Evolutionary conservation across 306 rosid species (phyloP).

Genomic region (Cucurbita moschata): DNA sequence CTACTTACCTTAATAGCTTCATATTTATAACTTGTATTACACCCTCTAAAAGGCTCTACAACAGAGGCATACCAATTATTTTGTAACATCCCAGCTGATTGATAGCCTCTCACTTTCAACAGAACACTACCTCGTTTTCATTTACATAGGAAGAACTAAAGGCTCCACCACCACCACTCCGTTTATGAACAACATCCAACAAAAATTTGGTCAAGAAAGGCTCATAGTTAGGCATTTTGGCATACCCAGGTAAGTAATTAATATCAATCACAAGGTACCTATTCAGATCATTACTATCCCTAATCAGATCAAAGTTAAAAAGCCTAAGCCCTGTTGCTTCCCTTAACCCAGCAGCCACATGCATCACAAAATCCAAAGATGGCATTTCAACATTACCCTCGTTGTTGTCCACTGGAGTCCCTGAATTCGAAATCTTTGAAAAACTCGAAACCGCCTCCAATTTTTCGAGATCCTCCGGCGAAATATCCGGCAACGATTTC

Average conservation of each 20-base stretch:
- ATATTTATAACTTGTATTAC: too few relatives aligned
- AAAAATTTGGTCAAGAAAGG: constrained; percentile 66
- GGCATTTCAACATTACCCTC: constrained; percentile 81
- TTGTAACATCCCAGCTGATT: neutral
- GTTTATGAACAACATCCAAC: constrained; percentile 40
- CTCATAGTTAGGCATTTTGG: constrained; percentile 91
- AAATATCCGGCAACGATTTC: constrained; percentile 71
- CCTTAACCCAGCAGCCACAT: constrained; percentile 55
- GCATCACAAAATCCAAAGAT: constrained; percentile 38
- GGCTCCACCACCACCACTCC: neutral
- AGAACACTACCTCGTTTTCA: neutral
- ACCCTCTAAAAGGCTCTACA: neutral
- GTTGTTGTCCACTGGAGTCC: constrained; percentile 19
- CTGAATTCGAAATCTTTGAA: constrained; percentile 70
- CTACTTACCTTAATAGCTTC: too few relatives aligned
- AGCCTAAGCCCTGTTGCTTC: constrained; percentile 45
- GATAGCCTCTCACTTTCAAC: neutral
- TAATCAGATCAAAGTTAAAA: constrained; percentile 77
- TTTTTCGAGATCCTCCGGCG: constrained; percentile 41
- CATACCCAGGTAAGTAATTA: constrained; percentile 96
- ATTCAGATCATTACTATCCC: constrained; percentile 53
- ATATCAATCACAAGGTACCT: constrained; percentile 85
- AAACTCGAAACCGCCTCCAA: constrained; percentile 45
- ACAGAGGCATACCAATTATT: neutral
- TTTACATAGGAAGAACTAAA: neutral